Evolutionary conservation across 441 rosid species (phyloP), one percentile per base, ranked within the genome.

Genomic region (Breynia disticha): DNA sequence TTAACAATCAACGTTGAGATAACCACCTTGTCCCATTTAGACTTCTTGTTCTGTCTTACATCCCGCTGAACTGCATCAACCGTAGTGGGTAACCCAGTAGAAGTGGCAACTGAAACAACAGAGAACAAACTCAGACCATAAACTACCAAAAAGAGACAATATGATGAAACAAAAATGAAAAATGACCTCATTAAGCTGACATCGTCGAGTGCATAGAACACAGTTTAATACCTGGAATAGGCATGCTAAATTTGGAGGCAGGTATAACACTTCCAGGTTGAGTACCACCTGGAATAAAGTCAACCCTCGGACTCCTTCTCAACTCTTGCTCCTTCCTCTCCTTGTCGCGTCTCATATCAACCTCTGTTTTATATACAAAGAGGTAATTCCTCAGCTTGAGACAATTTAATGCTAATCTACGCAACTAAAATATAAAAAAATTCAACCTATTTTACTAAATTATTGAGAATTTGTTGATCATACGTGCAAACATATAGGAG

Each of bases 1-100:
- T 37, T 20, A 37, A 60, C 39, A 52, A 54, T 46, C 20, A 59
- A 61, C 32, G 53, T 14, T 52, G 28, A 55, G 48, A 21, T 16
- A 18, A 55, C 46, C 67, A 91, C 96, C 96, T 86, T 89, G 67
- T 86, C 99, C 99, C 99, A 93, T 70, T 93, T 86, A 41, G 99
- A 89, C 67, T 83, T 93, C 78, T 89, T 89, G 77, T 79, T 89
- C 24, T 77, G 90, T 70, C 95, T 78, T 60, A 82, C 83, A 50
- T 88, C 96, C 42, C 90, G 81, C 38, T 68, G 52, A 72, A 61
- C 59, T 60, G 68, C 56, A 70, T 76, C 90, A 16, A 68, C 67
- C 32, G 74, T 67, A 17, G 75, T 50, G 48, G 68, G 79, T 68
- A 79, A 63, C 20, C 77, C 89, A 73, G 72, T 70, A 53, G 73